A percentile compares a stretch with the other conserved stretches of the same genome.
Evolutionary conservation across 768 basidiomycete genomes (phyloP).

Genomic region (Daedaleopsis nitida): DNA sequence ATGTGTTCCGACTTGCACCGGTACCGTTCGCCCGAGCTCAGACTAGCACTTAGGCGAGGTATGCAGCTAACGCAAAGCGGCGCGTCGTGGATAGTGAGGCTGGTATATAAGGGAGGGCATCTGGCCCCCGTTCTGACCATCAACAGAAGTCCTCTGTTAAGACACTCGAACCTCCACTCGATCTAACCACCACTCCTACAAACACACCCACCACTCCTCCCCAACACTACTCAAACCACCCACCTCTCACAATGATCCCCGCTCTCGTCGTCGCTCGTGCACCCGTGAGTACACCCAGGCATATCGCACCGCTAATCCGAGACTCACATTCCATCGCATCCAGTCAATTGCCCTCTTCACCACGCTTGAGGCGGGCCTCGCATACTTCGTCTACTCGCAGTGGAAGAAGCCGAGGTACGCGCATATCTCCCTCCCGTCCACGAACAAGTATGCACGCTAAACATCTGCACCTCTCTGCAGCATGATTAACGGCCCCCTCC

Average conservation of each 20-base stretch:
- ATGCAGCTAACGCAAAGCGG: neutral
- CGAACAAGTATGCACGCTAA: neutral
- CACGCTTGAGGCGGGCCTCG: constrained; percentile 25
- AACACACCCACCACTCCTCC: neutral
- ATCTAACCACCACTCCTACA: constrained; percentile 4
- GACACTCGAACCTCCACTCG: constrained; percentile 2
- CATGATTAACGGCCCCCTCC: constrained; percentile 19
- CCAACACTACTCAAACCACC: neutral
- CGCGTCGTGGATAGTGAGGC: neutral
- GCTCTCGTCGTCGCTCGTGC: constrained; percentile 21
- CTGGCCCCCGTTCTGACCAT: constrained; percentile 12
- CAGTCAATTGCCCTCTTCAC: constrained; percentile 30
- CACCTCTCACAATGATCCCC: constrained; percentile 13
- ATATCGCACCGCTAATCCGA: no score
- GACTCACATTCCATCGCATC: neutral
- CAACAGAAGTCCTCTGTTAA: constrained; percentile 21
- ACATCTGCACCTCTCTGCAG: neutral
- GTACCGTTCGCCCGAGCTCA: neutral
- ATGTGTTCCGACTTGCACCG: constrained; percentile 22
- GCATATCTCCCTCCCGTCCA: neutral
- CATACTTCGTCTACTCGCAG: constrained; percentile 26
- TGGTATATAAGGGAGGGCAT: constrained; percentile 15
- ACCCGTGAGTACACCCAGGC: constrained; percentile 18
- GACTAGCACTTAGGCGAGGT: neutral
- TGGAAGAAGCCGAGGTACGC: constrained; percentile 28